Evolutionary conservation across 345 rosid species (phyloP), one percentile per base, ranked within the genome.

Genomic region (Xanthoceras sorbifolium): DNA sequence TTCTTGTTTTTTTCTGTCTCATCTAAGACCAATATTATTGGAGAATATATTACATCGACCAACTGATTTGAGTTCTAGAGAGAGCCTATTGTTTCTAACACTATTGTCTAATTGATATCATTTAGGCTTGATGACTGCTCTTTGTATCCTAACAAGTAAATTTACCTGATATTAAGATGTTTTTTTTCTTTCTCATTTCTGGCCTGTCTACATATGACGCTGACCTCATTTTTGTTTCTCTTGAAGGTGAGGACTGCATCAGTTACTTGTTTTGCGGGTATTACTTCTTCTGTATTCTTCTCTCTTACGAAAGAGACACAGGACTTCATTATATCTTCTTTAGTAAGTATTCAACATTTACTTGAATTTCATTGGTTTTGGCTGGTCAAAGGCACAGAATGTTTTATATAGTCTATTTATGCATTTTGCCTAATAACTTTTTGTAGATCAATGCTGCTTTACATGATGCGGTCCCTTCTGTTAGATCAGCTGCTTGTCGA

Each of bases 401-500:
- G 12, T 48, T 73, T 62, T 73, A 55, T 77, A 50, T 57, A 31
- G 44, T 28, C 62, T 68, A 8, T 71, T 76, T 79, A 61, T 65
- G 36, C 42, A 83, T 72, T 60, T 71, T 62, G 67, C 69, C 46
- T 85, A 23, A 28, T 50, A 80, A 81, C 50, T 26, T 50, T 75
- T 74, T 81, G 48, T 73, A 95, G 98, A 82, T 90, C 64, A 79
- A 69, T 82, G 90, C 96, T 76, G 97, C 96, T 71, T 76, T 81
- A 67, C 75, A 84, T 80, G 98, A 95, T 78, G 85, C 76, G 64
- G 85, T 87, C 77, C 90, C 99, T 78, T 84, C 92, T n/a, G 96
- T 95, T 62, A 85, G 93, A 84, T 90, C 96, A 77, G 98, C 98
- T 81, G 91, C 97, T 81, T 95, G 99, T 86, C 96, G 97, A 81